Evolutionary conservation across 441 rosid species (phyloP).

Genomic region (Omphalea diandra): DNA sequence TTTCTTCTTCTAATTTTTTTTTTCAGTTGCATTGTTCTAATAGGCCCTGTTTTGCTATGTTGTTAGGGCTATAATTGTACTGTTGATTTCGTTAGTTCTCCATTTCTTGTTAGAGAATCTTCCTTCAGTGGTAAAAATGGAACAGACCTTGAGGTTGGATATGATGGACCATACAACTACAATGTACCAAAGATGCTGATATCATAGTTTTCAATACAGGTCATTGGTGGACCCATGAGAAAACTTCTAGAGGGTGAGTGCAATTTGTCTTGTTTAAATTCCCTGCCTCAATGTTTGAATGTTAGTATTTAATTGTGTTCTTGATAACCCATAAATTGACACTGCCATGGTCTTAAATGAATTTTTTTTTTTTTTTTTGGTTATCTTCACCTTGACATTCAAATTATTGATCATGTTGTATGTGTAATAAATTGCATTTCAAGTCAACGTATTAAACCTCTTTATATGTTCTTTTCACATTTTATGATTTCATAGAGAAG

Average conservation of each 20-base stretch:
- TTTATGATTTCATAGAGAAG: constrained; percentile 39
- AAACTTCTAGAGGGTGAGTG: constrained; percentile 68
- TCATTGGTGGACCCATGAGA: constrained; percentile 94
- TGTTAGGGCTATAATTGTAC: constrained; percentile 66
- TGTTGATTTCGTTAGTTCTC: constrained; percentile 65
- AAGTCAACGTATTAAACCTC: not conserved
- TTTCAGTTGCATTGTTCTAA: not conserved
- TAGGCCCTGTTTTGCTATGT: constrained; percentile 8
- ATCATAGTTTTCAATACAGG: constrained; percentile 72
- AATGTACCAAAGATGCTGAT: constrained; percentile 62
- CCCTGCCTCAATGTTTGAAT: not conserved
- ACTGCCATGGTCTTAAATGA: not conserved
- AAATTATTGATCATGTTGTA: not conserved
- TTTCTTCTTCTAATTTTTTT: not conserved
- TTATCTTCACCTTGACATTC: not conserved
- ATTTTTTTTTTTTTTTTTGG: not conserved
- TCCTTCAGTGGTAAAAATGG: constrained; percentile 39
- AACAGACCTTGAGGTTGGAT: constrained; percentile 62
- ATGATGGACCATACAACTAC: constrained; percentile 56
- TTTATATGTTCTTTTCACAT: not conserved
- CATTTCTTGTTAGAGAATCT: constrained; percentile 70
- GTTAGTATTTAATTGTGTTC: not conserved
- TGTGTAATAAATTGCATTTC: not conserved
- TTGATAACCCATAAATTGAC: not conserved
- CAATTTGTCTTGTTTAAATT: not conserved